Evolutionary conservation across 2,329 filamentous ascomycete genomes (phyloP).

Genomic region (Ramichloridium luteum): DNA sequence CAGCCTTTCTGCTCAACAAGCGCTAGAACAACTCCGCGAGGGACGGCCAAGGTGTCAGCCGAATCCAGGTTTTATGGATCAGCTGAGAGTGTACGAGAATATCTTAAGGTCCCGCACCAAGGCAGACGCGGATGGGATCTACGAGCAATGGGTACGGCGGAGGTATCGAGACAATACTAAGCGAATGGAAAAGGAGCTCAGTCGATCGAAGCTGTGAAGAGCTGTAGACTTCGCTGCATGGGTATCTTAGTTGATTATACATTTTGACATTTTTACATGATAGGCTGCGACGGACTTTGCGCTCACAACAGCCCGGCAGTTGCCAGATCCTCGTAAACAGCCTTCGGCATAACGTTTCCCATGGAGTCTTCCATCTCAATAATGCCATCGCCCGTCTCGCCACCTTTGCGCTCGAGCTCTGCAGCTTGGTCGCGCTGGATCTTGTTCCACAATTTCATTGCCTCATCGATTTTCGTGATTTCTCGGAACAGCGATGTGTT

Average conservation of each 20-base stretch:
- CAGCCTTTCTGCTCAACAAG: slow-evolving; percentile 43
- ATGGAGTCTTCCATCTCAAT: slow-evolving; percentile 98
- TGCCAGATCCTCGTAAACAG: slow-evolving; percentile 90
- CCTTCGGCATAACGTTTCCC: slow-evolving; percentile 98
- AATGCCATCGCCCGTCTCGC: slow-evolving; percentile 49
- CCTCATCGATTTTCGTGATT: slow-evolving; percentile 85
- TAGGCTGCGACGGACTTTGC: too few species aligned
- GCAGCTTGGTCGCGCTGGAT: slow-evolving; percentile 75
- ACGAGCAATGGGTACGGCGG: slow-evolving; percentile 24
- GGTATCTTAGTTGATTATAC: too few species aligned
- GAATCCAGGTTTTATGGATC: slow-evolving; percentile 78
- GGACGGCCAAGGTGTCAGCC: slow-evolving; percentile 67
- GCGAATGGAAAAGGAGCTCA: background rate
- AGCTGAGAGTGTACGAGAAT: slow-evolving; percentile 69
- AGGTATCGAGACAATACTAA: background rate
- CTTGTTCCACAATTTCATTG: slow-evolving; percentile 81
- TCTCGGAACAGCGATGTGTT: slow-evolving; percentile 74
- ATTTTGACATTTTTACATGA: too few species aligned
- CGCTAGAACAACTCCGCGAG: slow-evolving; percentile 55
- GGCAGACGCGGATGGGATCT: slow-evolving; percentile 18
- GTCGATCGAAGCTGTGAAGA: slow-evolving; percentile 1
- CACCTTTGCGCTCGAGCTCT: slow-evolving; percentile 52
- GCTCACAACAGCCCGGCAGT: slow-evolving; percentile 72
- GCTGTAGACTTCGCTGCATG: too few species aligned
- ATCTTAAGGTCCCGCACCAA: slow-evolving; percentile 41